Percentiles rank a stretch among this genome's conserved stretches.
Conservation (phyloP, 163 green algal genomes). For the Coccomyxa subellipsoidea region DNA sequence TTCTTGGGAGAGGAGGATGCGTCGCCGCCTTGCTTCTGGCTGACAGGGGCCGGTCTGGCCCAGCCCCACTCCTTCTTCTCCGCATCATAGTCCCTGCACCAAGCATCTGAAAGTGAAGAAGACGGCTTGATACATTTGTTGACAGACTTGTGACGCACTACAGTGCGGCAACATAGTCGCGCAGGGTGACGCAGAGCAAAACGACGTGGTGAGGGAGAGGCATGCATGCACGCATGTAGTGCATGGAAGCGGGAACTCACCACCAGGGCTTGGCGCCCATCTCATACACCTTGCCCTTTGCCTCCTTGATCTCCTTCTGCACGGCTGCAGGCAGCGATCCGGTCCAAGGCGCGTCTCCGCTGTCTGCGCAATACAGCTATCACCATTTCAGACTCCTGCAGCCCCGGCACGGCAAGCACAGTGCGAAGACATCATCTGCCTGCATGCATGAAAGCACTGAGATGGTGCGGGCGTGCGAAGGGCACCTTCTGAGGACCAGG, state of each 20-base stretch:
- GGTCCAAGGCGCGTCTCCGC: constrained; percentile 41
- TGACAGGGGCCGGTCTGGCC: constrained; percentile 48
- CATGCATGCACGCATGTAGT: constrained; percentile 12
- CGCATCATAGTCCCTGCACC: constrained; percentile 55
- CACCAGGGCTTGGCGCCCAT: constrained; percentile 68
- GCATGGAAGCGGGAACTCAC: constrained; percentile 46
- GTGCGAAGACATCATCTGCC: not conserved
- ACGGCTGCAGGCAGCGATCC: constrained; percentile 60
- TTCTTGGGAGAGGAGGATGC: constrained; percentile 23
- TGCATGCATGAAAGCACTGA: not conserved
- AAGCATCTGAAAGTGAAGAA: not conserved
- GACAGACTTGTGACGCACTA: too few relatives aligned
- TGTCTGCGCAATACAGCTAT: constrained; percentile 34
- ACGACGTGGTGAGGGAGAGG: too few relatives aligned
- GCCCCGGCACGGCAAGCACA: not conserved
- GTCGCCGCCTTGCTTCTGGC: constrained; percentile 32
- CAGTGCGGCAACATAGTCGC: too few relatives aligned
- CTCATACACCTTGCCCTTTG: constrained; percentile 58
- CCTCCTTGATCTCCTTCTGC: constrained; percentile 68
- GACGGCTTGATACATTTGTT: too few relatives aligned
- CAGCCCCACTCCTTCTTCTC: constrained; percentile 71
- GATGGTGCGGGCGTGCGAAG: not conserved
- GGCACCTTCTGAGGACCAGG: constrained; percentile 71
- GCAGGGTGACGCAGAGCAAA: too few relatives aligned
- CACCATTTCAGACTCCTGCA: too few relatives aligned